Evolutionary conservation across 176 grass and related monocot genomes (phyloP), one percentile per base, ranked within the genome.

Genomic region (Carex littledalei): DNA sequence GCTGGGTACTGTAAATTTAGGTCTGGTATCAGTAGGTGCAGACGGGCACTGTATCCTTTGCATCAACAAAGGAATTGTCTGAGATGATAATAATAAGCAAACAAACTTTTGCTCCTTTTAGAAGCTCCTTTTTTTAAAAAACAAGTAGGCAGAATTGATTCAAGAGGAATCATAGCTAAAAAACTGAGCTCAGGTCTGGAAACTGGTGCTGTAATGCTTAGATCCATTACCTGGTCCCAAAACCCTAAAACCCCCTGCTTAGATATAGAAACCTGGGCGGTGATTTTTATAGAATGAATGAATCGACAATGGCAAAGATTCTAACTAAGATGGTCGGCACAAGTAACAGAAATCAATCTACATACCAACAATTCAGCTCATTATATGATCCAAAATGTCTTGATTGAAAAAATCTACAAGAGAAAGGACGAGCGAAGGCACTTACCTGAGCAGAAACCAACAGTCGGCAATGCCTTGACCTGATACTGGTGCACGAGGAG

Each of bases 161-260:
- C 24, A 78, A 78, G 12, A 77, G 45, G 6, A 56, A 55, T 9
- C 21, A 32, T 8, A 56, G 47, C 13, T 54, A 18, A 15, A 56
- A 32, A 77, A 77, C 50, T 17, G 22, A 22, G 13, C 37, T 77
- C n/a, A 55, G 45, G 73, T 77, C 50, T 54, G 24, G 21, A 78
- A 78, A 78, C 2, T 56, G 39, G 37, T 72, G 50, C 11, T 55
- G 47, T 18, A 14, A 78, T 74, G 43, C 9, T 50, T 22, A 53
- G 72, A 76, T 76, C 72, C 47, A 54, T 54, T 52, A 18, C 24
- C 21, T 16, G 3, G 22, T 22, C 12, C 74, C 15, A 34, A 78
- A 78, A 78, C 74, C 74, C 50, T 57, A 78, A 56, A 78, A 78
- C 3, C 74, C 52, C 74, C 32, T 78, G 13, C 74, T 56, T 55